Evolutionary conservation across 176 grass and related monocot genomes (phyloP).

Genomic region (Triticum dicoccoides): DNA sequence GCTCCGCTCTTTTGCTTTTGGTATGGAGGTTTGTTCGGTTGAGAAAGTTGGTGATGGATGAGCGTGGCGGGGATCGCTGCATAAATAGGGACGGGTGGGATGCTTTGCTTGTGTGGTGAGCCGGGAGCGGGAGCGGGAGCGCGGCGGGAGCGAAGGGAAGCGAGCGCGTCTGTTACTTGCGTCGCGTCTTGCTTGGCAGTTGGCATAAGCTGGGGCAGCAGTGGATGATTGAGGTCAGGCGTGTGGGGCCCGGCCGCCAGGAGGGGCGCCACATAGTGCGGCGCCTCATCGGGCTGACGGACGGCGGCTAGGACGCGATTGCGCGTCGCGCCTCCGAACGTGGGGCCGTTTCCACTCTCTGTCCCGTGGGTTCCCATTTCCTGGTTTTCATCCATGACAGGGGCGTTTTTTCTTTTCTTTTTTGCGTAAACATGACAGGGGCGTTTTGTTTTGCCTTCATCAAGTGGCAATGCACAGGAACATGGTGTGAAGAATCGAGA

Average conservation of each 20-base stretch:
- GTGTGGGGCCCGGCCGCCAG: conserved; percentile 26
- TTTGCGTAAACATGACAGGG: background rate
- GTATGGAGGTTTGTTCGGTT: background rate
- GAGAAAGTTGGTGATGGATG: conserved; percentile 12
- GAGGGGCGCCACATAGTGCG: background rate
- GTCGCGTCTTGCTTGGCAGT: background rate
- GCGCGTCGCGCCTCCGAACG: background rate
- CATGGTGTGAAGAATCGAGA: background rate
- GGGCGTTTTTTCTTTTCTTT: no score
- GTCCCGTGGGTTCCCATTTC: background rate
- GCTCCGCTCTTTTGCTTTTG: background rate
- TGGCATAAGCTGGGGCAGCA: conserved; percentile 17
- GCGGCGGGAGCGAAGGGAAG: background rate
- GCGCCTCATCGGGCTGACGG: background rate
- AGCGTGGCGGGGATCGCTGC: background rate
- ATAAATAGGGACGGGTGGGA: background rate
- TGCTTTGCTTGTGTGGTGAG: background rate
- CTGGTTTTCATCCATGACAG: background rate
- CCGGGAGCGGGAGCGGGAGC: background rate
- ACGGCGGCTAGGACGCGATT: background rate
- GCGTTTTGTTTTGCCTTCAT: background rate
- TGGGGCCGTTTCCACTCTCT: background rate
- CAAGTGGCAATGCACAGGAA: background rate
- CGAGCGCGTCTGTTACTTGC: conserved; percentile 33
- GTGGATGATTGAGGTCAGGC: background rate